Percentiles rank a stretch among this genome's conserved stretches.
Evolutionary conservation across 2,329 filamentous ascomycete species (phyloP).

Genomic region (Ophiostoma montium): DNA sequence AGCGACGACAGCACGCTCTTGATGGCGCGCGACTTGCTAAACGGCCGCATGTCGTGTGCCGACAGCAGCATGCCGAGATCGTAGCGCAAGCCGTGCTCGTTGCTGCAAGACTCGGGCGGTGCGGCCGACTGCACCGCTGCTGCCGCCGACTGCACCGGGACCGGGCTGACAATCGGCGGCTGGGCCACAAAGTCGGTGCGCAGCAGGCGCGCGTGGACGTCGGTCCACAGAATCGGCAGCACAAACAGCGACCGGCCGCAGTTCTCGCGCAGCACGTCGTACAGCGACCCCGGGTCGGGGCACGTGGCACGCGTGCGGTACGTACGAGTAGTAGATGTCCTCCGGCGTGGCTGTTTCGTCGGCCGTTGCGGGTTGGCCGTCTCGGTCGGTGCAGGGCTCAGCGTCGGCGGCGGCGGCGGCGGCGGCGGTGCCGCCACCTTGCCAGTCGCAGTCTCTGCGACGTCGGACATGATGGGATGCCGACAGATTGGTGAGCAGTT

Average conservation of each 20-base stretch:
- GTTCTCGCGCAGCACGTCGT: constrained; percentile 36
- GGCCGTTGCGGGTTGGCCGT: too few relatives aligned
- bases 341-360: too few relatives aligned
- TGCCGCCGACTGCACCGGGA: constrained; percentile 25
- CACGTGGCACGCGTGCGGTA: constrained; percentile 10
- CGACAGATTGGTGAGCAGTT: too few relatives aligned
- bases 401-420: too few relatives aligned
- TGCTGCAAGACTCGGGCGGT: constrained; percentile 17
- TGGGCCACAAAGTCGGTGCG: constrained; percentile 31
- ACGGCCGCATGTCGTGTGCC: constrained; percentile 19
- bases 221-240: constrained; percentile 42
- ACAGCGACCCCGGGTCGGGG: constrained; percentile 35
- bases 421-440: too few relatives aligned
- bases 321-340: too few relatives aligned
- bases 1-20: constrained; percentile 30
- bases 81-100: constrained; percentile 24
- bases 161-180: constrained; percentile 17
- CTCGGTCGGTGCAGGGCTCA: too few relatives aligned
- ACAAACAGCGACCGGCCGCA: constrained; percentile 33
- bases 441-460: too few relatives aligned
- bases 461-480: too few relatives aligned
- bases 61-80: constrained; percentile 30
- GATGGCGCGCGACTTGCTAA: constrained; percentile 27
- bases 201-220: constrained; percentile 34
- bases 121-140: constrained; percentile 16